Evolutionary conservation across 768 basidiomycete species (phyloP).

Genomic region (Multifurca ochricompacta): DNA sequence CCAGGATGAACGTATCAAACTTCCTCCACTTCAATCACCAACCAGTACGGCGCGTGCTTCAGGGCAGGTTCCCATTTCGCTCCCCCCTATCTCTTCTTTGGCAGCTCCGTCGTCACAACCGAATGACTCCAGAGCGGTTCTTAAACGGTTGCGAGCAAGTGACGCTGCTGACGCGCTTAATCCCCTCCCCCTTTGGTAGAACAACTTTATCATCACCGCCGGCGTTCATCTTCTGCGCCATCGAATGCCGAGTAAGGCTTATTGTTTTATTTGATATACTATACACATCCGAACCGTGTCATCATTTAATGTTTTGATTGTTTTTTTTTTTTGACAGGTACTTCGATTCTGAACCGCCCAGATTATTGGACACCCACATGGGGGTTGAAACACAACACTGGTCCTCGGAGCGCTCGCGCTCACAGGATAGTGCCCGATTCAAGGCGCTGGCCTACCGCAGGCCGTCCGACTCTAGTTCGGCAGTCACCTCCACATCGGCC

Average conservation of each 20-base stretch:
- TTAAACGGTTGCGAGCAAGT: slow-evolving; percentile 14
- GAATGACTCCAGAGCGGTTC: slow-evolving; percentile 17
- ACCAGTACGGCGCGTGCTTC: slow-evolving; percentile 24
- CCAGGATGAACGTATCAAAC: slow-evolving; percentile 31
- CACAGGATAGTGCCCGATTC: slow-evolving; percentile 3
- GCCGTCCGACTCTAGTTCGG: slow-evolving; percentile 14
- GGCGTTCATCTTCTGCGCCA: slow-evolving; percentile 11
- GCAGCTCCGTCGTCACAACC: slow-evolving; percentile 8
- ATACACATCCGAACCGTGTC: background rate
- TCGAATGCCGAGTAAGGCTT: slow-evolving; percentile 10
- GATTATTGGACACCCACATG: background rate
- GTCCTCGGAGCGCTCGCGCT: slow-evolving; percentile 13
- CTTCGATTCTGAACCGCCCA: background rate
- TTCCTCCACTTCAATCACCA: slow-evolving; percentile 38
- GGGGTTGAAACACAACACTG: slow-evolving; percentile 11
- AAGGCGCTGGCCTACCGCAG: slow-evolving; percentile 7
- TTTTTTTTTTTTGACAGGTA: background rate
- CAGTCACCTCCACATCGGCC: slow-evolving; percentile 17
- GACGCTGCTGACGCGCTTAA: background rate
- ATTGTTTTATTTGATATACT: too few relatives aligned
- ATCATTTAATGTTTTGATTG: background rate
- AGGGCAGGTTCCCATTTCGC: slow-evolving; percentile 39
- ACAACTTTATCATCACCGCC: slow-evolving; percentile 3
- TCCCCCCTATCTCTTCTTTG: slow-evolving; percentile 52
- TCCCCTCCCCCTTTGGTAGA: background rate